phyloP scores from a whole-genome alignment of 2,329 filamentous ascomycete species.

The Fusarium sp. region DNA sequence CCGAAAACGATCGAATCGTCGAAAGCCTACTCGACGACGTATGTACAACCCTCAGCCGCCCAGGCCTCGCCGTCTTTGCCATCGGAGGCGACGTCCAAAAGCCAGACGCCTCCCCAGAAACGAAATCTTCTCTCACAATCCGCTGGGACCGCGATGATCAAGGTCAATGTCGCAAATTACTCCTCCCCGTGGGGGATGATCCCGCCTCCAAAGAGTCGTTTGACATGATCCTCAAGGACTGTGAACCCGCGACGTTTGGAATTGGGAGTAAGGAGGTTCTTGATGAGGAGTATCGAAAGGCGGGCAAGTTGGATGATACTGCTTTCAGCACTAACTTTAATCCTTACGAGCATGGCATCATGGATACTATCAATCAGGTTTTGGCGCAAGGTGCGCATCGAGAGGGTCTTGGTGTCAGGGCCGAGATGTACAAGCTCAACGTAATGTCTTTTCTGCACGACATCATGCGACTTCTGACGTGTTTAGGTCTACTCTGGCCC shows the following conservation, averaged over 20 bases:
- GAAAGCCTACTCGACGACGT: not conserved
- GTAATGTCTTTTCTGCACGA: not conserved
- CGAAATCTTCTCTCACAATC: not conserved
- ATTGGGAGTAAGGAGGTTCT: not conserved
- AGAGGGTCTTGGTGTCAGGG: slow-evolving; percentile 33
- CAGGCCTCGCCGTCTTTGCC: slow-evolving; percentile 17
- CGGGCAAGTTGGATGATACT: not conserved
- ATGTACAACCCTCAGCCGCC: not conserved
- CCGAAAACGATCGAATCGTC: accelerated
- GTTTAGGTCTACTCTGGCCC: not conserved
- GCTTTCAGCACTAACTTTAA: not conserved
- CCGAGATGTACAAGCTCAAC: not conserved
- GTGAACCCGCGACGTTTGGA: not conserved
- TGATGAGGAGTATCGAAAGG: not conserved
- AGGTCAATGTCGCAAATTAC: not conserved
- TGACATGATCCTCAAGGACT: not conserved
- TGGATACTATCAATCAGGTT: not conserved
- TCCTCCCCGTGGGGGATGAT: not conserved
- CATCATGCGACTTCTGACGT: not conserved
- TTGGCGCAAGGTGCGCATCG: slow-evolving; percentile 27
- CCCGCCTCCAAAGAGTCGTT: not conserved
- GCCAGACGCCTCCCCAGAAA: not conserved
- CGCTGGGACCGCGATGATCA: not conserved
- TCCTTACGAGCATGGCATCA: not conserved
- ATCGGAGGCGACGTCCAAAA: slow-evolving; percentile 8